These are phyloP conservation scores for Lophiotrema nucula DNA, from an alignment of 495 filamentous ascomycete species.

Conservation along the genomic window DNA sequence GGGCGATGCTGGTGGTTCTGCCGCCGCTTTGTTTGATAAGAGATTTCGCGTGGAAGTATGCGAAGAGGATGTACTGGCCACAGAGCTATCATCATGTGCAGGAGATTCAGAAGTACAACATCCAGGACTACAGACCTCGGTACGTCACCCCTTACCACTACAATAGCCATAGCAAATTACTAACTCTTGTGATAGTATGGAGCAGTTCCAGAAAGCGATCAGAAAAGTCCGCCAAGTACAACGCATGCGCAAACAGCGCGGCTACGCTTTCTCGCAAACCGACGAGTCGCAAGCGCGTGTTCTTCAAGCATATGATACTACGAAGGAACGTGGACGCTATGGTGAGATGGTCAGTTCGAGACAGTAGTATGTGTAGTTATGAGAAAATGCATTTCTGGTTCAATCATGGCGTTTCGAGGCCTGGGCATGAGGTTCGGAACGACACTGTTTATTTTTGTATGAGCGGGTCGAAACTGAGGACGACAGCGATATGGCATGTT, in stretches of 20 bases:
- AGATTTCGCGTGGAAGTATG: constrained; percentile 78
- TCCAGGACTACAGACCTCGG: constrained; percentile 95
- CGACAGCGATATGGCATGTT: no score
- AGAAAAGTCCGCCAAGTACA: constrained; percentile 98
- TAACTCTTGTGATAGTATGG: constrained; percentile 63
- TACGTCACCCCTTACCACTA: constrained; percentile 41
- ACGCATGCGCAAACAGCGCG: constrained; percentile 98
- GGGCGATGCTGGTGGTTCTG: constrained; percentile 77
- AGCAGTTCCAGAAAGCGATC: constrained; percentile 99
- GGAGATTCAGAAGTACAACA: constrained; percentile 99
- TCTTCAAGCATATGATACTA: constrained; percentile 96
- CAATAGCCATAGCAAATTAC: not conserved
- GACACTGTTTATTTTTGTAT: not conserved
- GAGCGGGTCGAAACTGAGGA: no score
- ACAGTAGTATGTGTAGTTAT: constrained; percentile 6
- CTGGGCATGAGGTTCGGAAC: not conserved
- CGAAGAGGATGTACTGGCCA: constrained; percentile 93
- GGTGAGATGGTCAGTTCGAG: constrained; percentile 91
- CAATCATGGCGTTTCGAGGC: not conserved
- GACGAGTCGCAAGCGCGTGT: constrained; percentile 93
- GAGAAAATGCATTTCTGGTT: not conserved
- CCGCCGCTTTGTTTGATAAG: constrained; percentile 81
- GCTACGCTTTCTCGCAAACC: constrained; percentile 96
- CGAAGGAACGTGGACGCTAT: constrained; percentile 82
- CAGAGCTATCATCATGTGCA: constrained; percentile 98